phyloP scores from a whole-genome alignment of 345 rosid genomes.

The Balakata baccata region DNA sequence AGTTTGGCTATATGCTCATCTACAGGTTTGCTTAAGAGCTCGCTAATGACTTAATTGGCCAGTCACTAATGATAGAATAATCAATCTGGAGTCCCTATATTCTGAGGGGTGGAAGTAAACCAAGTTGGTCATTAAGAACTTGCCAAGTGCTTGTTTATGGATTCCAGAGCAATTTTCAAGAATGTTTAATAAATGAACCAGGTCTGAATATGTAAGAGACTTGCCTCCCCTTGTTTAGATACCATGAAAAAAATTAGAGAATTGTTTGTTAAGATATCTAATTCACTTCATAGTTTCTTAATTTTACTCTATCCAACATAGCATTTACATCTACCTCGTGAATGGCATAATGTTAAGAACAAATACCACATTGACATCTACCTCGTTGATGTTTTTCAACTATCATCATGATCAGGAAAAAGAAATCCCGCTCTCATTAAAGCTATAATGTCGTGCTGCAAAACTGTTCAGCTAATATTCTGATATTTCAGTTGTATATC shows the following conservation, averaged over 20 bases:
- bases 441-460: not conserved
- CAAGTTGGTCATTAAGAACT: too few relatives aligned
- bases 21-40: not conserved
- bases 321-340: not conserved
- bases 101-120: too few relatives aligned
- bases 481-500: not conserved
- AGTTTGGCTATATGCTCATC: not conserved
- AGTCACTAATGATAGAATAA: not conserved
- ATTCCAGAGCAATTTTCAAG: not conserved
- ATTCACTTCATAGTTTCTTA: not conserved
- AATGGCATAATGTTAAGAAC: too few relatives aligned
- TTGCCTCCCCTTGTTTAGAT: not conserved
- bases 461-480: not conserved
- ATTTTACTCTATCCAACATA: not conserved
- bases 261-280: not conserved
- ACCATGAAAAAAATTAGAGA: not conserved
- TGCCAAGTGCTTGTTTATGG: not conserved
- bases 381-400: not conserved
- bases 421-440: constrained; percentile 1
- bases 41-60: not conserved
- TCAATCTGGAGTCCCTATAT: not conserved
- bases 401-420: not conserved
- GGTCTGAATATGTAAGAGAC: not conserved
- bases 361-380: too few relatives aligned
- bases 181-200: not conserved